Percentiles rank a stretch among this genome's conserved stretches.
Evolutionary conservation across 129 eudicot species (phyloP).

Genomic region (Ambrosia trifida): DNA sequence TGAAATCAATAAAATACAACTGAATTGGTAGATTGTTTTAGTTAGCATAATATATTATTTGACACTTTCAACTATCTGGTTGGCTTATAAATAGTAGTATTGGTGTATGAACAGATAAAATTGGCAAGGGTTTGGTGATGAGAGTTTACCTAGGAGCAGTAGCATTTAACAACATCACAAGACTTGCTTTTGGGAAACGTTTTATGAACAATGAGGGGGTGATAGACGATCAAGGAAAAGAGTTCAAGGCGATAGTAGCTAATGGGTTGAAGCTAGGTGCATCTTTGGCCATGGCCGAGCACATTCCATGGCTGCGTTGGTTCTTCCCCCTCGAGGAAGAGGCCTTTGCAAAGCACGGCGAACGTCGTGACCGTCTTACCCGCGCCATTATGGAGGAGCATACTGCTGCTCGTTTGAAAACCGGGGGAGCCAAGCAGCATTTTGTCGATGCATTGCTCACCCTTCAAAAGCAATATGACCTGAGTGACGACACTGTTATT

Average conservation of each 20-base stretch:
- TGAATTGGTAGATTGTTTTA: no score
- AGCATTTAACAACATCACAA: conserved; percentile 71
- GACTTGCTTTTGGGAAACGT: conserved; percentile 71
- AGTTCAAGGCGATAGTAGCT: conserved; percentile 54
- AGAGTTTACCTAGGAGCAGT: conserved; percentile 57
- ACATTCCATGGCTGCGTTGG: conserved; percentile 75
- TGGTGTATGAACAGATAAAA: conserved; percentile 36
- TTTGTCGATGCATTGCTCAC: conserved; percentile 73
- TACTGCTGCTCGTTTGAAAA: conserved; percentile 52
- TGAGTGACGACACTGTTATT: conserved; percentile 70
- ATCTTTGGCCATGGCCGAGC: conserved; percentile 63
- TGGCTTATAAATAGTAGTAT: background rate
- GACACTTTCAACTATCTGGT: no score
- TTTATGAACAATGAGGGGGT: conserved; percentile 60
- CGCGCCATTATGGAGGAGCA: conserved; percentile 74
- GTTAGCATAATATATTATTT: no score
- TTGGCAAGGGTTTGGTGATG: conserved; percentile 51
- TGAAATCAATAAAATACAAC: no score
- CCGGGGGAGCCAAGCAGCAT: conserved; percentile 59
- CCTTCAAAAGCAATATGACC: conserved; percentile 58
- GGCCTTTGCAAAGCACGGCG: conserved; percentile 55
- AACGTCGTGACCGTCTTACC: conserved; percentile 56
- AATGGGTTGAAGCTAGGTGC: conserved; percentile 64
- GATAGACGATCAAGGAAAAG: conserved; percentile 65
- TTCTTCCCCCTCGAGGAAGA: conserved; percentile 61